Evolutionary conservation across 257 asterid species (phyloP).

Genomic region (Nicotiana attenuata): DNA sequence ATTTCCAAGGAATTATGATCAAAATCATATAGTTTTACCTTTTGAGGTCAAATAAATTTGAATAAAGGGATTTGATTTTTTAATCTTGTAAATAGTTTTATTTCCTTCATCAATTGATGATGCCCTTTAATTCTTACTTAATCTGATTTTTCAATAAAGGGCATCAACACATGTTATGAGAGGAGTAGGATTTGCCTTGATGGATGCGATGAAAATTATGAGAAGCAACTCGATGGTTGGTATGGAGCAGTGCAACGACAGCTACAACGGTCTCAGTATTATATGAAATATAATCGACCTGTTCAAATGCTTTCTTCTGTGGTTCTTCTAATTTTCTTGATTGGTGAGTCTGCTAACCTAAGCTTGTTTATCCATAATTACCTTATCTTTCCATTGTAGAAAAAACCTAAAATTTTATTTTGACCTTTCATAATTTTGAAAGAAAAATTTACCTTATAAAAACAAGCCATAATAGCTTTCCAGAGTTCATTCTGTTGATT

Average conservation of each 20-base stretch:
- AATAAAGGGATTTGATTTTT: not conserved
- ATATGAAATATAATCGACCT: conserved; percentile 71
- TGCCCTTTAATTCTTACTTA: not conserved
- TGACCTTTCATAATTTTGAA: not conserved
- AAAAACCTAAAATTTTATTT: not conserved
- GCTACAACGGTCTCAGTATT: conserved; percentile 87
- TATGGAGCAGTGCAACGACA: conserved; percentile 72
- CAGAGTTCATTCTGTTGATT: not conserved
- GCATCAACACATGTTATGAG: conserved; percentile 45
- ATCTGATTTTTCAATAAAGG: conserved; percentile 35
- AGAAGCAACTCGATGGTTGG: conserved; percentile 81
- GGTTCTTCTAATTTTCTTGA: conserved; percentile 49
- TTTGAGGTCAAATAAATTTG: not conserved
- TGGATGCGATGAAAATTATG: conserved; percentile 56
- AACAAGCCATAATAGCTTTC: not conserved
- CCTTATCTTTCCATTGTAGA: not conserved
- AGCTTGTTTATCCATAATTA: not conserved
- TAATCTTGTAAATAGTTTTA: not conserved
- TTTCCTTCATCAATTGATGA: not conserved
- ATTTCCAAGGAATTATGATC: not conserved
- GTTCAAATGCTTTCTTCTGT: conserved; percentile 49
- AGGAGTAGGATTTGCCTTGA: conserved; percentile 67
- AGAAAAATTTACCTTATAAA: not conserved
- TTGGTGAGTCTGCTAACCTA: conserved; percentile 56
- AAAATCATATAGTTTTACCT: conserved; percentile 1